A percentile compares a stretch with the other conserved stretches of the same genome.
Conservation (phyloP, 169 alveolate genomes). For the Eimeria acervulina region DNA sequence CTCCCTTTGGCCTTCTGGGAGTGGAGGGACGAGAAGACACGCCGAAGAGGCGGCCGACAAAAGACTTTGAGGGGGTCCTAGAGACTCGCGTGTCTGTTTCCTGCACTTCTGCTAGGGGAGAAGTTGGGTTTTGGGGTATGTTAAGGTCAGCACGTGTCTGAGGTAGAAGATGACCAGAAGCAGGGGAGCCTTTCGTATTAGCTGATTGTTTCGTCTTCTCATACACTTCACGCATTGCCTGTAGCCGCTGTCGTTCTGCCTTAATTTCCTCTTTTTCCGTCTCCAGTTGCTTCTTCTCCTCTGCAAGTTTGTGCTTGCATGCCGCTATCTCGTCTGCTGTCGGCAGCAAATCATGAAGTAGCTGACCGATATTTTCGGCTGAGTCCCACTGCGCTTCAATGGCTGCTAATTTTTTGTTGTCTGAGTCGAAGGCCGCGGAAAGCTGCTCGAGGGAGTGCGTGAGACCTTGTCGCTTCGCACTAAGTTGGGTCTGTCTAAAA, state of each 20-base stretch:
- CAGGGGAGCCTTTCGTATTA: neutral
- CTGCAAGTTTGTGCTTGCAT: neutral
- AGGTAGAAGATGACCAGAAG: neutral
- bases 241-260: neutral
- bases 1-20: constrained; percentile 16
- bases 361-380: constrained; percentile 29
- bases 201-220: neutral
- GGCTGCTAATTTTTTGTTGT: constrained; percentile 10
- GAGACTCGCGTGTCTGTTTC: neutral
- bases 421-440: constrained; percentile 12
- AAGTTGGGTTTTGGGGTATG: neutral
- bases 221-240: neutral
- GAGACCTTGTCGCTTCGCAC: constrained; percentile 18
- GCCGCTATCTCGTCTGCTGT: constrained; percentile 5
- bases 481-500: constrained; percentile 60
- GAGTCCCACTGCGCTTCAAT: constrained; percentile 64
- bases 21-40: constrained; percentile 25
- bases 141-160: neutral
- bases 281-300: neutral
- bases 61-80: neutral
- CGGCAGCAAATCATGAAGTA: neutral
- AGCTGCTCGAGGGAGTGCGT: constrained; percentile 21
- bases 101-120: neutral
- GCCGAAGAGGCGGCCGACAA: constrained; percentile 55
- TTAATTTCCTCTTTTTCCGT: neutral